phyloP scores from a whole-genome alignment of 495 filamentous ascomycete genomes.

The Annulohypoxylon stygium region DNA sequence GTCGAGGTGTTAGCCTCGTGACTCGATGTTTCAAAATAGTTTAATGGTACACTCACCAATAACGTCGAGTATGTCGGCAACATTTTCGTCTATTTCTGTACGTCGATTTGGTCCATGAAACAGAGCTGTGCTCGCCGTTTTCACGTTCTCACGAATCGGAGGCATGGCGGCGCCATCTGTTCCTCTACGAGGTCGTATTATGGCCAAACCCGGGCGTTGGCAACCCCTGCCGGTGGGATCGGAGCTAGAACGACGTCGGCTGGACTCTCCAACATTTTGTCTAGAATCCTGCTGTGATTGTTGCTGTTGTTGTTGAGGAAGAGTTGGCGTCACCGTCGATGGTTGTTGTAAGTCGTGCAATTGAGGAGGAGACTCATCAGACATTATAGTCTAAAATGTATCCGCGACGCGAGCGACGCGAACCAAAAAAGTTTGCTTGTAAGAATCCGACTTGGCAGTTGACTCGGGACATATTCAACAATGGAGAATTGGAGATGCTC shows the following conservation, averaged over 20 bases:
- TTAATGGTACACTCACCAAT: slow-evolving; percentile 66
- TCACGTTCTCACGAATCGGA: slow-evolving; percentile 35
- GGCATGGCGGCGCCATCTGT: slow-evolving; percentile 33
- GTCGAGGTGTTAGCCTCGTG: slow-evolving; percentile 19
- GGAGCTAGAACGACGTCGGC: slow-evolving; percentile 47
- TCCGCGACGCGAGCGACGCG: slow-evolving; percentile 12
- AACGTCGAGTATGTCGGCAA: slow-evolving; percentile 79
- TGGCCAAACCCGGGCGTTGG: slow-evolving; percentile 41
- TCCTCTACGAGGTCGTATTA: slow-evolving; percentile 44
- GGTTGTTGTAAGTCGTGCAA: slow-evolving; percentile 32
- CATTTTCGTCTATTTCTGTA: slow-evolving; percentile 66
- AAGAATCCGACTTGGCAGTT: slow-evolving; percentile 20
- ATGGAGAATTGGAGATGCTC: slow-evolving; percentile 19
- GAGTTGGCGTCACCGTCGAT: slow-evolving; percentile 15
- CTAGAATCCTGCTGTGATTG: neutral
- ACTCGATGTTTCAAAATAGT: neutral
- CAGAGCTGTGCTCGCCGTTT: slow-evolving; percentile 46
- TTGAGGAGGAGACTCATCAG: slow-evolving; percentile 32
- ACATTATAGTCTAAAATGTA: slow-evolving; percentile 35
- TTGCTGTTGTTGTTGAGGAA: neutral
- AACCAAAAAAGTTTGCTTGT: slow-evolving; percentile 13
- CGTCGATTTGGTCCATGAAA: slow-evolving; percentile 51
- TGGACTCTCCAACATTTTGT: slow-evolving; percentile 2
- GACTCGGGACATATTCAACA: slow-evolving; percentile 30
- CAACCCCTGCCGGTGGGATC: slow-evolving; percentile 44